phyloP scores from a whole-genome alignment of 2,329 filamentous ascomycete genomes.

The Plectosphaerella cucumerina region DNA sequence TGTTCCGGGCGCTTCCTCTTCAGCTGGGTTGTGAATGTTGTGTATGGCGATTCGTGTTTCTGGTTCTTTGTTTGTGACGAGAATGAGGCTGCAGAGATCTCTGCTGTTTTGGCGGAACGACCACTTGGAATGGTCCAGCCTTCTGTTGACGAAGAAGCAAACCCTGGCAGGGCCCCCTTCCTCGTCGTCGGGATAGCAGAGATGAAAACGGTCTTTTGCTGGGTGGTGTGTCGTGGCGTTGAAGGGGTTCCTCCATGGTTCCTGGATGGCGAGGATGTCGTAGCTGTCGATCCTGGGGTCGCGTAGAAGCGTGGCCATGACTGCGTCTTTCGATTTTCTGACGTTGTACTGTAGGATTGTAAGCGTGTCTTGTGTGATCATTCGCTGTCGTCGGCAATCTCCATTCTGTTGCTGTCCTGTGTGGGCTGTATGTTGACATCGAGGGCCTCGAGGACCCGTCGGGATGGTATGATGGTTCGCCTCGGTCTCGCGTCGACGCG shows the following conservation, averaged over 20 bases:
- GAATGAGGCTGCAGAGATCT: conserved; percentile 2
- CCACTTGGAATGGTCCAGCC: conserved; percentile 1
- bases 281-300: conserved; percentile 4
- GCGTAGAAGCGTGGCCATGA: conserved; percentile 2
- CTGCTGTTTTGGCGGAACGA: conserved; percentile 1
- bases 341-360: conserved; percentile 5
- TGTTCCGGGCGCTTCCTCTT: neutral
- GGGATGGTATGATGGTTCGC: neutral
- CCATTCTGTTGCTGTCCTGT: conserved; percentile 3
- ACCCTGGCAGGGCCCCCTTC: conserved; percentile 1
- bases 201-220: conserved; percentile 3
- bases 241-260: conserved; percentile 2
- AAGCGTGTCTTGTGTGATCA: conserved; percentile 1
- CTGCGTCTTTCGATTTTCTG: conserved; percentile 2
- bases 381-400: conserved; percentile 1
- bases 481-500: neutral
- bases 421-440: neutral
- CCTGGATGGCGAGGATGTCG: conserved; percentile 3
- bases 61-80: neutral
- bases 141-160: conserved; percentile 2
- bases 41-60: neutral
- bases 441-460: conserved; percentile 1
- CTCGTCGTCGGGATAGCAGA: neutral
- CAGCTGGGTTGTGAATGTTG: neutral
- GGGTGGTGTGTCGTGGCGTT: conserved; percentile 1